phyloP scores from a whole-genome alignment of 805 yeast genomes.

The Saccharomycopsis guyanensis region DNA sequence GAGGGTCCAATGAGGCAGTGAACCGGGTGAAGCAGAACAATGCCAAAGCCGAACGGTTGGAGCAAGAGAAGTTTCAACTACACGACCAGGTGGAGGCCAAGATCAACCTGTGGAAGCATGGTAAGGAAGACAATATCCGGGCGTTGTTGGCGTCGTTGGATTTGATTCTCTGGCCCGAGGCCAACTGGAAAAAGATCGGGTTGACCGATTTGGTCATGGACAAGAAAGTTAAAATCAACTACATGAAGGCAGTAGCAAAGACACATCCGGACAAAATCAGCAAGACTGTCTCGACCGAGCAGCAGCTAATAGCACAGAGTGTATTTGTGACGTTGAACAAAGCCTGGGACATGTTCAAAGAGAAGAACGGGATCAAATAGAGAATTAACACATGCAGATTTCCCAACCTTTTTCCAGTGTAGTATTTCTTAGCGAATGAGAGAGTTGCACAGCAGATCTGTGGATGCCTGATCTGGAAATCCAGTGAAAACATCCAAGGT shows the following conservation, averaged over 20 bases:
- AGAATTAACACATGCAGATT: neutral
- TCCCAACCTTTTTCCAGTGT: too few species aligned
- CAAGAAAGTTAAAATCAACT: slow-evolving; percentile 77
- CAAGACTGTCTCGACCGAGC: slow-evolving; percentile 50
- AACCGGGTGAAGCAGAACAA: slow-evolving; percentile 44
- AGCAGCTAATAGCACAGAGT: slow-evolving; percentile 76
- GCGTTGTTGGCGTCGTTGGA: slow-evolving; percentile 67
- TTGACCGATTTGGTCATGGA: slow-evolving; percentile 77
- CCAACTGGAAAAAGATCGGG: slow-evolving; percentile 59
- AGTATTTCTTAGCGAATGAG: too few species aligned
- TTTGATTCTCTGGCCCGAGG: slow-evolving; percentile 55
- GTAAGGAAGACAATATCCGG: slow-evolving; percentile 76
- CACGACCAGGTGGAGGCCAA: slow-evolving; percentile 55
- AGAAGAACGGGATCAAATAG: slow-evolving; percentile 35
- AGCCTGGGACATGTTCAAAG: slow-evolving; percentile 84
- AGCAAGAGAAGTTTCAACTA: slow-evolving; percentile 50
- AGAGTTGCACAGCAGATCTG: too few species aligned
- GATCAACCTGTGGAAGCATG: slow-evolving; percentile 56
- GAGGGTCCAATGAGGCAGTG: slow-evolving; percentile 35
- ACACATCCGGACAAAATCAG: slow-evolving; percentile 86
- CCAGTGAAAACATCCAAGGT: too few species aligned
- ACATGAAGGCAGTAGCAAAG: slow-evolving; percentile 85
- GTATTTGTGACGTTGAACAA: slow-evolving; percentile 77
- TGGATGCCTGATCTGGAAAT: too few species aligned
- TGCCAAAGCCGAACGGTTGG: slow-evolving; percentile 37